Evolutionary conservation across 805 yeast species (phyloP).

Genomic region (Kluyveromyces dobzhanskii): DNA sequence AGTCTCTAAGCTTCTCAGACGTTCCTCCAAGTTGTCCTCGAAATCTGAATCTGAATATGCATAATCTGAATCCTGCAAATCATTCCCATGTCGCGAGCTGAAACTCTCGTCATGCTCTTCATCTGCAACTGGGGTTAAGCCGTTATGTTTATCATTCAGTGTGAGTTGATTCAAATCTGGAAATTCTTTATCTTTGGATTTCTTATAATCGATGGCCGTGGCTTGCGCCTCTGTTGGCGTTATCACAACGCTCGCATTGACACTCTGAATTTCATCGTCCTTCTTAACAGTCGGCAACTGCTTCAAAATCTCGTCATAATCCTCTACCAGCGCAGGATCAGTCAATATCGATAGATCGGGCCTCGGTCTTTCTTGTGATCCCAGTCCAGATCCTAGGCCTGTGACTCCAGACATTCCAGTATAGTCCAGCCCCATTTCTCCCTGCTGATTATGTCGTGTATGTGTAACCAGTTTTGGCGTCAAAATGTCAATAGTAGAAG

Average conservation of each 20-base stretch:
- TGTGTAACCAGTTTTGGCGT: too few relatives aligned
- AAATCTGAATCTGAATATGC: constrained; percentile 31
- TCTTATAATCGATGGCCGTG: background rate
- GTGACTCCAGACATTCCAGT: constrained; percentile 1
- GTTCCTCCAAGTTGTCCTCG: constrained; percentile 27
- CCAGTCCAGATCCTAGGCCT: background rate
- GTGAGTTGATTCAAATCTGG: background rate
- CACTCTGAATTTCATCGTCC: constrained; percentile 15
- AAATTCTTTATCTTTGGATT: background rate
- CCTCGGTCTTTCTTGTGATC: background rate
- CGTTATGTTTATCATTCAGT: background rate
- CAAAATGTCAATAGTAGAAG: too few relatives aligned
- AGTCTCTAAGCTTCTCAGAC: constrained; percentile 17
- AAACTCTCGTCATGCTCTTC: background rate
- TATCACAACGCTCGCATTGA: constrained; percentile 25
- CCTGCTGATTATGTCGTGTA: too few relatives aligned
- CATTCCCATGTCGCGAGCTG: background rate
- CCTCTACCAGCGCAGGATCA: constrained; percentile 26
- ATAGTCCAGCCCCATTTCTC: background rate
- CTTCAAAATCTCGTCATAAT: constrained; percentile 21
- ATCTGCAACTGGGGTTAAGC: background rate
- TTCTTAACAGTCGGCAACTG: constrained; percentile 8
- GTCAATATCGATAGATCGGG: constrained; percentile 9
- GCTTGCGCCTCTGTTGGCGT: constrained; percentile 10
- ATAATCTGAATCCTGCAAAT: constrained; percentile 11